Base-by-base conservation (phyloP, 345 rosid genomes). In the Zanthoxylum bungeanum region DNA sequence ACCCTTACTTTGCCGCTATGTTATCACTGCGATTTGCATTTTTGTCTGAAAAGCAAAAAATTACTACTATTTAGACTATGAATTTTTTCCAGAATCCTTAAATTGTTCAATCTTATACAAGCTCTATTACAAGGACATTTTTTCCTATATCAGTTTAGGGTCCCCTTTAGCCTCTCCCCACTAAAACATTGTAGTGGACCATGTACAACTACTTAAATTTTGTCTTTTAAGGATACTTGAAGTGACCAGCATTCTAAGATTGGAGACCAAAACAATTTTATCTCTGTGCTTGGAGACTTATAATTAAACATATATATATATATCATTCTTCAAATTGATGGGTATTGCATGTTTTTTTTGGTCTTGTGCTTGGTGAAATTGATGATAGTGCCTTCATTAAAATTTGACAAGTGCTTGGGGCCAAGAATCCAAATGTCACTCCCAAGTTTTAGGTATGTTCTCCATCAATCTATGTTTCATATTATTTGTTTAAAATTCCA, bases 361-460 rank as follows among this genome's bases (percentile, higher is more conserved):
- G 58, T 46, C 27, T 62, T 70, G 71, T 42, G 70, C 60, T 64
- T 72, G 51, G 34, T 42, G 21, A 58, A 30, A 5, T 33, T 28
- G 24, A 61, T 69, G 42, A 76, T 84, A 82, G 86, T 64, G 62
- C 83, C 91, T 36, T 71, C 75, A 14, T 25, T 64, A 47, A 85
- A 80, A 69, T 37, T 36, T 16, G 67, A 75, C 74, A 77, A 72
- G 28, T 87, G 96, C 93, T 85, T 60, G 78, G 92, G 93, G 14
- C 96, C 97, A 61, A 47, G 73, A 58, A 78, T 92, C 71, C 90
- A 77, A 70, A 80, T 95, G 92, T 88, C 91, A 1, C 89, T 95
- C 5, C 98, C 99, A 27, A 95, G 98, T 79, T 92, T 87, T 73
- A 92, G 99, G 99, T 95, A 80, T 72, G 51, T 58, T 34, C 68